These are phyloP conservation scores for Ceratobasidium sp. DNA, from an alignment of 1,284 basidiomycete genomes.

Conservation along the genomic window DNA sequence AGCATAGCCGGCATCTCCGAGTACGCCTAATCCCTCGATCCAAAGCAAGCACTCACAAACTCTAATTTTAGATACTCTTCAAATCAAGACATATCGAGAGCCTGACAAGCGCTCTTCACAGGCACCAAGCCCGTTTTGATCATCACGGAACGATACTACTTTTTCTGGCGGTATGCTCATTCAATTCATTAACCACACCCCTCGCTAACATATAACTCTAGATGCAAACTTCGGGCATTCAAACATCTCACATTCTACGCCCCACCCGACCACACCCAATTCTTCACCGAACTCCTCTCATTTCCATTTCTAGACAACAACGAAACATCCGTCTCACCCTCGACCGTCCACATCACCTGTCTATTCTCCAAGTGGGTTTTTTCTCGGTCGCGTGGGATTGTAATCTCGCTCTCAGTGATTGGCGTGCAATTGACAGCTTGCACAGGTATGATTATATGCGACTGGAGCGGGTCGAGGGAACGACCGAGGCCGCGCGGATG, in stretches of 20 bases:
- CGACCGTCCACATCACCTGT: constrained; percentile 82
- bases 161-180: constrained; percentile 82
- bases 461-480: constrained; percentile 83
- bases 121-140: constrained; percentile 90
- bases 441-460: constrained; percentile 75
- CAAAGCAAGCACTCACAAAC: neutral
- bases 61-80: constrained; percentile 81
- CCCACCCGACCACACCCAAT: constrained; percentile 90
- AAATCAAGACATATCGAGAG: constrained; percentile 92
- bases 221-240: constrained; percentile 92
- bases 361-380: constrained; percentile 81
- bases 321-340: constrained; percentile 68
- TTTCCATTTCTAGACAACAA: constrained; percentile 88
- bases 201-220: constrained; percentile 53
- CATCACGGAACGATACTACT: constrained; percentile 97
- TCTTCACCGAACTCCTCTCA: constrained; percentile 89
- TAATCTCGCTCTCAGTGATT: too few relatives aligned
- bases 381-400: neutral
- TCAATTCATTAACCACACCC: neutral
- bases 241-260: constrained; percentile 94
- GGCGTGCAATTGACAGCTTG: neutral
- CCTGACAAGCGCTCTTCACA: constrained; percentile 92
- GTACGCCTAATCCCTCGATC: too few relatives aligned
- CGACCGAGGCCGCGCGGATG: constrained; percentile 58
- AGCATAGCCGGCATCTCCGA: constrained; percentile 90